These are phyloP conservation scores for Alternaria dauci DNA, from an alignment of 2,329 filamentous ascomycete species.

Conservation along the genomic window DNA sequence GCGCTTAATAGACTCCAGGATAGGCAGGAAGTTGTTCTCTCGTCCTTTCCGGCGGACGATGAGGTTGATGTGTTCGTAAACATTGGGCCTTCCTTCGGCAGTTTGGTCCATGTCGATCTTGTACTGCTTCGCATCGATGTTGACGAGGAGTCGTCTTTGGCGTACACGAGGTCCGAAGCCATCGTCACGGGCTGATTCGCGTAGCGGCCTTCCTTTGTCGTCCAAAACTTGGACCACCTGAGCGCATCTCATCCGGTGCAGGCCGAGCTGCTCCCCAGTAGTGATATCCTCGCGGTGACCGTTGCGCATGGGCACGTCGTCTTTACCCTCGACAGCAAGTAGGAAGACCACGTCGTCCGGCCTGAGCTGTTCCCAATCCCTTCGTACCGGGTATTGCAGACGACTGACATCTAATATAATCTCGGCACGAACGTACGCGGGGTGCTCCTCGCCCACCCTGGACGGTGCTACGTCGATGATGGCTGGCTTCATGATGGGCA, in stretches of 20 bases:
- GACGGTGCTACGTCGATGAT: slow-evolving; percentile 87
- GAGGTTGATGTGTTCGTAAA: slow-evolving; percentile 87
- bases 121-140: slow-evolving; percentile 81
- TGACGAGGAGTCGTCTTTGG: slow-evolving; percentile 76
- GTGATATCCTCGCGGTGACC: slow-evolving; percentile 57
- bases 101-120: slow-evolving; percentile 75
- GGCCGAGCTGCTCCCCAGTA: slow-evolving; percentile 69
- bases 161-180: slow-evolving; percentile 66
- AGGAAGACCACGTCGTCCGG: slow-evolving; percentile 91
- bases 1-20: slow-evolving; percentile 89
- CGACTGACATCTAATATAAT: slow-evolving; percentile 83
- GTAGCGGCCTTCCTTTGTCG: slow-evolving; percentile 78
- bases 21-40: slow-evolving; percentile 97
- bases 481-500: slow-evolving; percentile 84
- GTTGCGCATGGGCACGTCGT: slow-evolving; percentile 63
- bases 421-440: slow-evolving; percentile 86
- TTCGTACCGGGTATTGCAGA: slow-evolving; percentile 76
- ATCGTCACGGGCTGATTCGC: slow-evolving; percentile 71
- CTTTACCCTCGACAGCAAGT: slow-evolving; percentile 73
- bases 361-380: slow-evolving; percentile 89
- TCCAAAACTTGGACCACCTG: slow-evolving; percentile 87
- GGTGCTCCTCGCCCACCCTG: slow-evolving; percentile 81
- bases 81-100: slow-evolving; percentile 73
- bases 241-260: slow-evolving; percentile 79
- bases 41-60: slow-evolving; percentile 82